These are phyloP conservation scores for Corchorus olitorius DNA, from an alignment of 345 rosid genomes.

Conservation along the genomic window DNA sequence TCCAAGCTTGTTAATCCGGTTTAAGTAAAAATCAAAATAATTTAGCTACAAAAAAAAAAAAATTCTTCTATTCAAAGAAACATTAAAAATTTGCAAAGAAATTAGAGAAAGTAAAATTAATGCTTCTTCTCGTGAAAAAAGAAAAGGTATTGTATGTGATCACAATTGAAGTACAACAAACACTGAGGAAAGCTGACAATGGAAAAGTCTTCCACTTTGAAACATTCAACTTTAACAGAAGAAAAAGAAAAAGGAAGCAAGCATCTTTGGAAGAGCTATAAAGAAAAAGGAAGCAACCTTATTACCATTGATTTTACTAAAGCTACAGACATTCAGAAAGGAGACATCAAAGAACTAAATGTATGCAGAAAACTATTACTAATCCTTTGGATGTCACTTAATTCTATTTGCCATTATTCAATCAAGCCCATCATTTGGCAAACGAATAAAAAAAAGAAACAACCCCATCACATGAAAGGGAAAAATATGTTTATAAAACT, in stretches of 20 bases:
- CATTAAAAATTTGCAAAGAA: neutral
- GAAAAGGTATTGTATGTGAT: too few relatives aligned
- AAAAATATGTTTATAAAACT: too few relatives aligned
- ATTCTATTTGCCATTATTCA: too few relatives aligned
- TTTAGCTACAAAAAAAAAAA: neutral
- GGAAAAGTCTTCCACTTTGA: neutral
- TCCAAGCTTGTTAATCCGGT: neutral
- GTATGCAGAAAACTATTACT: too few relatives aligned
- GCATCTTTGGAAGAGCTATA: neutral
- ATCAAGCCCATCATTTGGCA: too few relatives aligned
- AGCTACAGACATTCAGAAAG: too few relatives aligned
- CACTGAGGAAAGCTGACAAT: neutral
- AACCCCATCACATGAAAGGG: too few relatives aligned
- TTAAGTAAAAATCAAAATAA: neutral
- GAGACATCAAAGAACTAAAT: too few relatives aligned
- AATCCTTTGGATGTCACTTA: too few relatives aligned
- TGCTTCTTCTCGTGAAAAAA: neutral
- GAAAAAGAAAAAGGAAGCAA: neutral
- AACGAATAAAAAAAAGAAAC: too few relatives aligned
- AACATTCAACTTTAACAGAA: neutral
- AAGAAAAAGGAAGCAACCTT: too few relatives aligned
- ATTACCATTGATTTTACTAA: too few relatives aligned
- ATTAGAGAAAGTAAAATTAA: neutral
- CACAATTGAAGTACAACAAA: neutral
- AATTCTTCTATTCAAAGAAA: neutral